Evolutionary conservation across 2,329 filamentous ascomycete species (phyloP).

Genomic region (Penicillium sp.): DNA sequence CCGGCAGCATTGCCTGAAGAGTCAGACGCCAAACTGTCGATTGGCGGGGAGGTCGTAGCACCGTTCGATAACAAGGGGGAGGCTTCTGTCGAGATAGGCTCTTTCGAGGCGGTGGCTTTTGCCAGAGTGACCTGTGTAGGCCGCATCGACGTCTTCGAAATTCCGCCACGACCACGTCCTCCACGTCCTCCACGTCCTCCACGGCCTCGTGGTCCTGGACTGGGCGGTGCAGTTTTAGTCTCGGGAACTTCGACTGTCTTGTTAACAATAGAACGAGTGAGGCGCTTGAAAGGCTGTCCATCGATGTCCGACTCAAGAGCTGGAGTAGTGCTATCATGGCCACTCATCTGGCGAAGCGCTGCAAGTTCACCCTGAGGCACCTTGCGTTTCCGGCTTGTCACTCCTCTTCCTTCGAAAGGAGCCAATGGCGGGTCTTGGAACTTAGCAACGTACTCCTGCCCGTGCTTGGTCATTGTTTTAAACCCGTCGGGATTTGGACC

Average conservation of each 20-base stretch:
- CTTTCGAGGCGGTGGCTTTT: neutral
- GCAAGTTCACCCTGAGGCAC: conserved; percentile 32
- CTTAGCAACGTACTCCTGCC: conserved; percentile 34
- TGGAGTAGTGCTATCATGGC: conserved; percentile 24
- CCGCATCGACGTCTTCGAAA: neutral
- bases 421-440: conserved; percentile 30
- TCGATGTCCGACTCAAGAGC: conserved; percentile 29
- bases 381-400: conserved; percentile 32
- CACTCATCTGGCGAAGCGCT: conserved; percentile 18
- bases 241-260: conserved; percentile 21
- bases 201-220: conserved; percentile 8
- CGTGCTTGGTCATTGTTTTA: conserved; percentile 33
- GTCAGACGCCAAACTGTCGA: neutral
- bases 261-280: conserved; percentile 28
- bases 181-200: conserved; percentile 8
- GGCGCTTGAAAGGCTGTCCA: conserved; percentile 25
- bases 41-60: conserved; percentile 8
- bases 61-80: conserved; percentile 1
- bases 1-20: neutral
- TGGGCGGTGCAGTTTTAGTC: conserved; percentile 18
- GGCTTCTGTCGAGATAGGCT: neutral
- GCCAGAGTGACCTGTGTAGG: conserved; percentile 1
- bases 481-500: conserved; percentile 42
- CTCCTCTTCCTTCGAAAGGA: conserved; percentile 24
- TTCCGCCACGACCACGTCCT: conserved; percentile 9